Evolutionary conservation across 306 rosid species (phyloP).

Genomic region (Prunus dulcis): DNA sequence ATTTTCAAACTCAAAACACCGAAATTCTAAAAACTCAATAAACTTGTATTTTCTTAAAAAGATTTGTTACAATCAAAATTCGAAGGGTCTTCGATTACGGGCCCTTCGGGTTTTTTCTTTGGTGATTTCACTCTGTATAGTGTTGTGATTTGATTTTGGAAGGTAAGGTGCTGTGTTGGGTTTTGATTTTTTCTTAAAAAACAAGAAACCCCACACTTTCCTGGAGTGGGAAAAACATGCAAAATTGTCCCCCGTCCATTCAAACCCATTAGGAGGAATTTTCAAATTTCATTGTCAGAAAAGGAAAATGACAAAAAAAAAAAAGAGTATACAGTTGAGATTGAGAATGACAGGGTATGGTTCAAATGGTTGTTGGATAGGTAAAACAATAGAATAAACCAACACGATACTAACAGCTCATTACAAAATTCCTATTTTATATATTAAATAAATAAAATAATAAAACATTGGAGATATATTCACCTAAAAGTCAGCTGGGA

Average conservation of each 20-base stretch:
- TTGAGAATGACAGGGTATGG: neutral
- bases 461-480: neutral
- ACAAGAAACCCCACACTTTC: neutral
- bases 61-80: no score
- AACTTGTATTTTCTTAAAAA: neutral
- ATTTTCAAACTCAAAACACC: neutral
- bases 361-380: neutral
- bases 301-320: neutral
- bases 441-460: neutral
- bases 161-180: neutral
- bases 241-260: neutral
- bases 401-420: neutral
- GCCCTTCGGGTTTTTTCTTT: no score
- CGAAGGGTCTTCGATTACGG: no score
- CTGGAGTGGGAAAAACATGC: neutral
- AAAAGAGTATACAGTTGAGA: neutral
- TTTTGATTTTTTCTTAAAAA: neutral
- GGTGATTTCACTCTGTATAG: no score
- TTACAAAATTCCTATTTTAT: neutral
- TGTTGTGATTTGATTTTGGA: neutral
- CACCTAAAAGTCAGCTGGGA: neutral
- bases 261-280: neutral
- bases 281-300: neutral
- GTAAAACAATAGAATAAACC: no score
- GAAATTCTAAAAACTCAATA: neutral